Conservation (phyloP, 176 grass and related monocot species). For the Aegilops tauschii region DNA sequence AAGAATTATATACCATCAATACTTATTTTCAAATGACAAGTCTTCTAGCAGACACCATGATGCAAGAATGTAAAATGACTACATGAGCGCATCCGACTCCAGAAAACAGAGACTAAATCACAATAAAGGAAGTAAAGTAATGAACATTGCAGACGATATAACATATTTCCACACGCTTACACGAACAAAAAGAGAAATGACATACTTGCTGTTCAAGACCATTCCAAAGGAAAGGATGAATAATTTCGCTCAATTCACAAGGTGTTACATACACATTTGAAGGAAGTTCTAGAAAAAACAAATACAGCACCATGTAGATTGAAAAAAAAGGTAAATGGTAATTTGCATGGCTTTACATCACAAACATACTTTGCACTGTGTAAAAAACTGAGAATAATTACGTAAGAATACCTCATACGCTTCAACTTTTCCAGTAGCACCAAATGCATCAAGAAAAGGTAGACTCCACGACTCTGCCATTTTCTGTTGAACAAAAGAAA, state of each 20-base stretch:
- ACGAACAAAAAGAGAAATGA: background rate
- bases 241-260: background rate
- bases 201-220: background rate
- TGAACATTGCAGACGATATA: too few species aligned
- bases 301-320: background rate
- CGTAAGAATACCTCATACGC: conserved; percentile 50
- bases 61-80: background rate
- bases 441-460: conserved; percentile 59
- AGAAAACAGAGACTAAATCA: background rate
- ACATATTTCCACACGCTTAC: too few species aligned
- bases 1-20: background rate
- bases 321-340: background rate
- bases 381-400: conserved; percentile 6
- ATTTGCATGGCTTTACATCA: background rate
- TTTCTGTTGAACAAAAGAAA: conserved; percentile 30
- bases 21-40: background rate
- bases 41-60: background rate
- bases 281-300: background rate
- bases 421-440: conserved; percentile 43
- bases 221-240: background rate
- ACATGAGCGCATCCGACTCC: background rate
- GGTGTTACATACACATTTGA: background rate
- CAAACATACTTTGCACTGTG: background rate
- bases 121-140: background rate
- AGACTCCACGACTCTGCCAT: conserved; percentile 69